These are phyloP conservation scores for Tylopilus subfusipes DNA, from an alignment of 768 basidiomycete species.

Conservation along the genomic window DNA sequence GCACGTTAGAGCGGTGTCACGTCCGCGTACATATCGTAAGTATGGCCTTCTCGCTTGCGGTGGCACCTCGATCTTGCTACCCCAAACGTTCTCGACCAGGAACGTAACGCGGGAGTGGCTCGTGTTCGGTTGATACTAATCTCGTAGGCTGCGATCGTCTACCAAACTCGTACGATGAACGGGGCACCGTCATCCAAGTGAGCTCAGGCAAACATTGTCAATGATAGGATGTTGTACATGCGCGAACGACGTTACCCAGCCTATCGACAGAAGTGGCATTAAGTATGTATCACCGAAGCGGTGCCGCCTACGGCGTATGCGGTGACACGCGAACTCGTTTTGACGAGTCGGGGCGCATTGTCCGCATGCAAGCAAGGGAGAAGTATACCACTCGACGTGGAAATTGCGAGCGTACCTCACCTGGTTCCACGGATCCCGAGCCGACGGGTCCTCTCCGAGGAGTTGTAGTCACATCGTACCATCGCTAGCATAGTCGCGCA, in stretches of 20 bases:
- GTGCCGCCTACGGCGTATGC: neutral
- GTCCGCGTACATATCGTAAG: neutral
- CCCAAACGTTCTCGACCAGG: neutral
- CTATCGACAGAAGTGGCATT: no score
- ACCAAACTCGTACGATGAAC: neutral
- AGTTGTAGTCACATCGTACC: neutral
- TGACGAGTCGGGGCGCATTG: neutral
- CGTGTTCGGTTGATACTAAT: no score
- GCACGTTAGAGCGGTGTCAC: neutral
- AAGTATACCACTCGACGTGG: neutral
- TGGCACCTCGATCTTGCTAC: neutral
- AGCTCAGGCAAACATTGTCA: neutral
- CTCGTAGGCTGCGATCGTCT: neutral
- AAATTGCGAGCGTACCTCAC: constrained; percentile 1
- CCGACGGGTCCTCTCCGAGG: constrained; percentile 7
- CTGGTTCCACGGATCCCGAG: neutral
- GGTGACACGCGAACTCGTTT: neutral
- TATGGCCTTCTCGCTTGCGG: neutral
- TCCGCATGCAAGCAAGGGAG: neutral
- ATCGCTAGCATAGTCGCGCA: no score
- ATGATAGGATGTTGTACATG: neutral
- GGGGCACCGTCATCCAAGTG: neutral
- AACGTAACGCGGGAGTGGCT: no score
- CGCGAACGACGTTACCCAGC: no score
- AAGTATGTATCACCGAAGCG: neutral